Conservation (phyloP, 495 filamentous ascomycete species). For the Niebla homalea region DNA sequence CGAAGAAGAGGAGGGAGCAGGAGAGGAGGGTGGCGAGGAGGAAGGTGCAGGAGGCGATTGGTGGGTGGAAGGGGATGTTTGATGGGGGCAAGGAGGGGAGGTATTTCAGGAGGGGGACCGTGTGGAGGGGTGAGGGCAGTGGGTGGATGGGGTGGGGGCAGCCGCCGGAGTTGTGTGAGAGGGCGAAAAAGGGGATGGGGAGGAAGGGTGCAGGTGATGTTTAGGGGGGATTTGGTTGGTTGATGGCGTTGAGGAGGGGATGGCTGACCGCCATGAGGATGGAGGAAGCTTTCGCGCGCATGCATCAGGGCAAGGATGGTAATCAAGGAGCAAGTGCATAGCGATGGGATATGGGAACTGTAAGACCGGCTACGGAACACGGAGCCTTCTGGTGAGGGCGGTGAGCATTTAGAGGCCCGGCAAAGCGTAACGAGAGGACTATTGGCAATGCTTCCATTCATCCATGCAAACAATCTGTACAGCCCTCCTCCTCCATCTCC, state of each 20-base stretch:
- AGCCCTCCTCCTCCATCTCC: conserved; percentile 1
- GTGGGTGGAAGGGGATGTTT: conserved; percentile 54
- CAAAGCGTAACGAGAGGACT: no score
- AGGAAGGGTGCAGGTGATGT: conserved; percentile 14
- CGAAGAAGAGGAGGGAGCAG: conserved; percentile 28
- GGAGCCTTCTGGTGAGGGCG: no score
- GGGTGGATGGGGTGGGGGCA: conserved; percentile 19
- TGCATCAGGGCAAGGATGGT: not conserved
- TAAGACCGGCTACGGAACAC: no score
- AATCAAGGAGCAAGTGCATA: no score
- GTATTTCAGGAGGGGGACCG: conserved; percentile 60
- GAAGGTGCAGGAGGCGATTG: conserved; percentile 31
- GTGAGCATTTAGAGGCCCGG: no score
- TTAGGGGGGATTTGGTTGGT: not conserved
- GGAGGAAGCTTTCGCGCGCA: not conserved
- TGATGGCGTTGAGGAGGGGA: no score
- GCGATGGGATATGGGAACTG: no score
- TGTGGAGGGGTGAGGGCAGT: conserved; percentile 27
- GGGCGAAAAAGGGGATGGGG: conserved; percentile 16
- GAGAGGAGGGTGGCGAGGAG: conserved; percentile 32
- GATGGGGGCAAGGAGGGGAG: conserved; percentile 45
- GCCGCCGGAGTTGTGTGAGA: conserved; percentile 25
- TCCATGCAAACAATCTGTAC: no score
- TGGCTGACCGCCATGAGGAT: no score
- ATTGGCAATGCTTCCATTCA: no score